Percentiles rank a stretch among this genome's conserved stretches.
Evolutionary conservation across 2,329 filamentous ascomycete genomes (phyloP).

Genomic region (Trichoderma hamatum): DNA sequence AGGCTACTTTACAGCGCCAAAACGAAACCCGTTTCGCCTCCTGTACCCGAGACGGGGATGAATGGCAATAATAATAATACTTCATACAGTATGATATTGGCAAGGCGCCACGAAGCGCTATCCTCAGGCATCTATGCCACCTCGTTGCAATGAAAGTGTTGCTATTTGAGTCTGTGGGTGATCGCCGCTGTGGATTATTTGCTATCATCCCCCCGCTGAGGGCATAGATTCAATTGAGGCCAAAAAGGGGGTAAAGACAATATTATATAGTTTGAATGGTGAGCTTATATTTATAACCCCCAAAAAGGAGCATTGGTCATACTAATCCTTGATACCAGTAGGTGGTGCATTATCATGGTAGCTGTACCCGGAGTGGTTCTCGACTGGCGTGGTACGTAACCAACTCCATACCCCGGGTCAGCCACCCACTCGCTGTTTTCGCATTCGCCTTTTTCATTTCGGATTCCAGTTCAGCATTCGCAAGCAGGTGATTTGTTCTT

Average conservation of each 20-base stretch:
- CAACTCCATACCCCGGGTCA: constrained; percentile 3
- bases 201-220: background rate
- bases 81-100: background rate
- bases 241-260: background rate
- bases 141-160: background rate
- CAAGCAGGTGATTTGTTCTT: background rate
- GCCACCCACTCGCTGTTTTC: constrained; percentile 5
- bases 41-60: background rate
- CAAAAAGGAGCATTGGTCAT: background rate
- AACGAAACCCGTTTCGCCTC: background rate
- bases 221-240: background rate
- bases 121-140: background rate
- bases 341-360: background rate
- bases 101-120: background rate
- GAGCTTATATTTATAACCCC: background rate
- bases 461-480: background rate
- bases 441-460: background rate
- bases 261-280: background rate
- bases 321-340: background rate
- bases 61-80: background rate
- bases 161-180: background rate
- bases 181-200: background rate
- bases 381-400: constrained; percentile 7
- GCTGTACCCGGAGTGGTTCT: background rate
- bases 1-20: background rate